These are phyloP conservation scores for Centaurea solstitialis DNA, from an alignment of 129 eudicot species.

Conservation along the genomic window DNA sequence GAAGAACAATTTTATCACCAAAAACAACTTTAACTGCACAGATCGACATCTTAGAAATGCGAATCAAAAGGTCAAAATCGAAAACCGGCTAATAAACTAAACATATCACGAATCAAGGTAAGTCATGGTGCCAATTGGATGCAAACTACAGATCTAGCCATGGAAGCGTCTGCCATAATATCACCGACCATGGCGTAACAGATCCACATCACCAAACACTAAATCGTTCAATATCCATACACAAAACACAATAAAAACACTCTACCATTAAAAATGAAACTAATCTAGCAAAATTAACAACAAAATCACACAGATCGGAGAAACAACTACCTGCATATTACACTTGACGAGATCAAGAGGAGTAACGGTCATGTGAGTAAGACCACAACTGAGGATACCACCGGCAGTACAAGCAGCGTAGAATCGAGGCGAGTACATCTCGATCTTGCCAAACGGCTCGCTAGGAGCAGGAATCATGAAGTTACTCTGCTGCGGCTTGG, in stretches of 20 bases:
- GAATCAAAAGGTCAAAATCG: neutral
- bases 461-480: constrained; percentile 66
- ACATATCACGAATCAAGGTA: neutral
- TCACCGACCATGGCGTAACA: constrained; percentile 5
- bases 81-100: neutral
- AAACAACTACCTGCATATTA: constrained; percentile 72
- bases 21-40: neutral
- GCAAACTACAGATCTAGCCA: constrained; percentile 14
- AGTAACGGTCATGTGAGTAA: constrained; percentile 89
- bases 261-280: neutral
- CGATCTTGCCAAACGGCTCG: constrained; percentile 79
- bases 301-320: constrained; percentile 12
- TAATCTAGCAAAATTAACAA: neutral
- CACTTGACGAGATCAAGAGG: constrained; percentile 98
- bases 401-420: constrained; percentile 89
- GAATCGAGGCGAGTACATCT: constrained; percentile 80
- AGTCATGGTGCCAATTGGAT: neutral
- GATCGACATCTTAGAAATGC: constrained; percentile 4
- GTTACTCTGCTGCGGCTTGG: constrained; percentile 21
- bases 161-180: neutral
- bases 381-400: constrained; percentile 90
- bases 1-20: neutral
- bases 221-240: neutral
- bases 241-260: constrained; percentile 3
- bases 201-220: constrained; percentile 24